Evolutionary conservation across 352 stramenopile genomes (phyloP).

Genomic region (Pythium utonaiense): DNA sequence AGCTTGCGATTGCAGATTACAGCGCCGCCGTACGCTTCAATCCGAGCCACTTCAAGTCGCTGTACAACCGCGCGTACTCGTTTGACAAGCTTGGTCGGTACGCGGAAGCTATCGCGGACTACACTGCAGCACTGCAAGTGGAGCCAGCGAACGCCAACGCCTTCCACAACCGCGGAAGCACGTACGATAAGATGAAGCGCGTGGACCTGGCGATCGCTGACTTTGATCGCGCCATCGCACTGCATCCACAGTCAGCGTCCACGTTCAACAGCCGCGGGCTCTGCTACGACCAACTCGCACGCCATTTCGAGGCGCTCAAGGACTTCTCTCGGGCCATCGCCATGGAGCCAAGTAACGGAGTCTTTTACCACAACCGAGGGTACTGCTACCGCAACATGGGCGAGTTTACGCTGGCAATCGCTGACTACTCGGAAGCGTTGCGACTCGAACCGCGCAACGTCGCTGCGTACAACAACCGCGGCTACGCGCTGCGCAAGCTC

Average conservation of each 20-base stretch:
- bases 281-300: constrained; percentile 65
- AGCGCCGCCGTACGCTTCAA: constrained; percentile 65
- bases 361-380: constrained; percentile 85
- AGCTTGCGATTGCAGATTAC: constrained; percentile 78
- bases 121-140: constrained; percentile 63
- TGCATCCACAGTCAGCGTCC: constrained; percentile 55
- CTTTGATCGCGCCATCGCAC: constrained; percentile 58
- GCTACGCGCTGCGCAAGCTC: constrained; percentile 79
- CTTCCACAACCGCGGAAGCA: constrained; percentile 83
- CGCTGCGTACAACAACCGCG: constrained; percentile 81
- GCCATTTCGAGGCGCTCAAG: constrained; percentile 57
- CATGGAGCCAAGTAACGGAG: constrained; percentile 66
- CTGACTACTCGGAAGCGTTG: constrained; percentile 66
- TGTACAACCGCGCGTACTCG: constrained; percentile 88
- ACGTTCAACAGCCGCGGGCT: constrained; percentile 84
- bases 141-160: constrained; percentile 76
- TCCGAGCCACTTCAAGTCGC: constrained; percentile 80
- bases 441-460: constrained; percentile 63
- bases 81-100: constrained; percentile 78
- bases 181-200: constrained; percentile 72
- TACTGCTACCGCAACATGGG: constrained; percentile 83
- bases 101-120: constrained; percentile 66
- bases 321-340: constrained; percentile 67
- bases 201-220: constrained; percentile 56
- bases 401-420: constrained; percentile 61